Percentiles rank a stretch among this genome's conserved stretches.
Conservation (phyloP, 345 rosid genomes). For the Aquilaria yunnanensis region DNA sequence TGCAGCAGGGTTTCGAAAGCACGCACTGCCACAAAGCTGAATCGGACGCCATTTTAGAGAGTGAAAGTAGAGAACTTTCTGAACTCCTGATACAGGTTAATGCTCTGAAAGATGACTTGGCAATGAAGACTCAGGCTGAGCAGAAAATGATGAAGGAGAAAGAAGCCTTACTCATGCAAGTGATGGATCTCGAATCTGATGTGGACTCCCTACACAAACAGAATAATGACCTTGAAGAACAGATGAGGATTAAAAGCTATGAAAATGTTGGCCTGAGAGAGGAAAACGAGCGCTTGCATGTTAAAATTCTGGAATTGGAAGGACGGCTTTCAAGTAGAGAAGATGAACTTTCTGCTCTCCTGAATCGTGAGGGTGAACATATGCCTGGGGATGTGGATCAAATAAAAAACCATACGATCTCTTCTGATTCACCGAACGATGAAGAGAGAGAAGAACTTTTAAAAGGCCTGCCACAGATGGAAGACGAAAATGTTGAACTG, state of each 20-base stretch:
- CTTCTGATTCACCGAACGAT: constrained; percentile 20
- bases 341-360: constrained; percentile 17
- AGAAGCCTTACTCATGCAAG: constrained; percentile 20
- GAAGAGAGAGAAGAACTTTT: constrained; percentile 21
- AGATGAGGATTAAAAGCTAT: constrained; percentile 19
- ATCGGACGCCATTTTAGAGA: constrained; percentile 20
- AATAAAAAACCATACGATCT: constrained; percentile 18
- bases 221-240: constrained; percentile 31
- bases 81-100: constrained; percentile 26
- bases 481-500: constrained; percentile 18
- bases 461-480: constrained; percentile 11
- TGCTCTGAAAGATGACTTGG: constrained; percentile 36
- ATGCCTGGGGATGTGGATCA: constrained; percentile 34
- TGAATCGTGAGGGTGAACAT: constrained; percentile 16
- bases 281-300: constrained; percentile 33
- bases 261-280: constrained; percentile 34
- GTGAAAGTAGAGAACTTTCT: constrained; percentile 30
- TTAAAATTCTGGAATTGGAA: constrained; percentile 34
- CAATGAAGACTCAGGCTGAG: constrained; percentile 21
- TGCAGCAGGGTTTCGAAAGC: constrained; percentile 32
- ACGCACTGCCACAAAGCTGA: constrained; percentile 26
- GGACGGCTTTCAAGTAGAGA: constrained; percentile 12
- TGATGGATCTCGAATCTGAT: constrained; percentile 26
- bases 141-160: constrained; percentile 29
- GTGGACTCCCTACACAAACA: constrained; percentile 17